Conservation (phyloP, 768 basidiomycete genomes). For the Asterophora parasitica region DNA sequence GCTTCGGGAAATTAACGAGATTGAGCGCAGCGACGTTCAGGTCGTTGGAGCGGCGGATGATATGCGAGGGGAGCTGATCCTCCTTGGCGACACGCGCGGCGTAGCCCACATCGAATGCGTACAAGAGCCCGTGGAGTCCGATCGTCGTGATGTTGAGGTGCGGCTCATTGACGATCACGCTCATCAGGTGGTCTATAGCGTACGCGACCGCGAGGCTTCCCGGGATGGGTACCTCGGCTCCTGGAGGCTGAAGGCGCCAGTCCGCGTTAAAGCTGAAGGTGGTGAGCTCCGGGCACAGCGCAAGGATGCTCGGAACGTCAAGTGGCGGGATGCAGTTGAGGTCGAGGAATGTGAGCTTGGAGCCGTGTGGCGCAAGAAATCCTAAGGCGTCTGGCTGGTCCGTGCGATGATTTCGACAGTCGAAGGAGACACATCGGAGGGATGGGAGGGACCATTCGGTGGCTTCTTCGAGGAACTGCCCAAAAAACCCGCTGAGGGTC, state of each 20-base stretch:
- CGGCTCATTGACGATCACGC: slow-evolving; percentile 43
- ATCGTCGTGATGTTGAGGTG: slow-evolving; percentile 55
- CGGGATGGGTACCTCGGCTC: slow-evolving; percentile 12
- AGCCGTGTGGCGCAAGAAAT: slow-evolving; percentile 59
- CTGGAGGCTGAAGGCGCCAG: slow-evolving; percentile 40
- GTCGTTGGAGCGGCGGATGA: slow-evolving; percentile 58
- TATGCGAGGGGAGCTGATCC: slow-evolving; percentile 39
- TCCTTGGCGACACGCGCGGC: slow-evolving; percentile 37
- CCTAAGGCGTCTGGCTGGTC: slow-evolving; percentile 55
- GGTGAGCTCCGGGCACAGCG: slow-evolving; percentile 55
- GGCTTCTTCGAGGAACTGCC: slow-evolving; percentile 67
- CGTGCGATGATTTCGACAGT: slow-evolving; percentile 39
- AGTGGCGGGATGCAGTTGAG: slow-evolving; percentile 53
- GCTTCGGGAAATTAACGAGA: slow-evolving; percentile 52
- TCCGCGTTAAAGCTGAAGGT: slow-evolving; percentile 73
- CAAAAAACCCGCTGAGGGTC: slow-evolving; percentile 52
- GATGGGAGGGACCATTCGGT: slow-evolving; percentile 61
- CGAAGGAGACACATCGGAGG: slow-evolving; percentile 53
- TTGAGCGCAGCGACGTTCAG: slow-evolving; percentile 55
- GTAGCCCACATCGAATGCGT: slow-evolving; percentile 65
- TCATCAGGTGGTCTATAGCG: slow-evolving; percentile 27
- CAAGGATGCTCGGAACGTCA: slow-evolving; percentile 56
- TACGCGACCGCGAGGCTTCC: slow-evolving; percentile 9
- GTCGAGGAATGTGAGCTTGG: slow-evolving; percentile 58
- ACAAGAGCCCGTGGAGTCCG: slow-evolving; percentile 63